Evolutionary conservation across 106 monocot genomes (phyloP).

Genomic region (Dendrobium huoshanense): DNA sequence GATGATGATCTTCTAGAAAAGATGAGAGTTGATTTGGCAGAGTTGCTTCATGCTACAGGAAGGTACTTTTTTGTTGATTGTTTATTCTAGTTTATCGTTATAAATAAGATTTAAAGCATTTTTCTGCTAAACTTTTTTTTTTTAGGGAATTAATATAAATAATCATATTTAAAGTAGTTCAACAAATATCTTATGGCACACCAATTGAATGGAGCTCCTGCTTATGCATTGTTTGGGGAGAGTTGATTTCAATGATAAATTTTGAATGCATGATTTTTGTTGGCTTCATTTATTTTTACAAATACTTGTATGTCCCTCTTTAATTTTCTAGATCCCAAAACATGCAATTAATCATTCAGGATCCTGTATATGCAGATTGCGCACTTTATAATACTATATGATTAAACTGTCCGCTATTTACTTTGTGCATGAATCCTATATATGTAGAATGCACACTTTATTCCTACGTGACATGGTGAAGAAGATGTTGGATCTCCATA

Average conservation of each 20-base stretch:
- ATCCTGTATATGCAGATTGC: too few relatives aligned
- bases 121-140: not conserved
- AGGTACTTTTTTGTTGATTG: slow-evolving; percentile 29
- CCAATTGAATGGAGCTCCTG: not conserved
- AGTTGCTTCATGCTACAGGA: slow-evolving; percentile 76
- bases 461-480: too few relatives aligned
- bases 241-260: not conserved
- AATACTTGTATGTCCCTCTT: too few relatives aligned
- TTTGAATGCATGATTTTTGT: not conserved
- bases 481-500: too few relatives aligned
- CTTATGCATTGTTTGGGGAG: not conserved
- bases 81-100: not conserved
- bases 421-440: too few relatives aligned
- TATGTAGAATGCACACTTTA: too few relatives aligned
- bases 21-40: slow-evolving; percentile 70
- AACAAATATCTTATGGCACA: not conserved
- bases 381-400: too few relatives aligned
- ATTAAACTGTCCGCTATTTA: too few relatives aligned
- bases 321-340: too few relatives aligned
- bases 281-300: too few relatives aligned
- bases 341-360: too few relatives aligned
- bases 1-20: slow-evolving; percentile 71
- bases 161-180: not conserved
- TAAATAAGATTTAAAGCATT: not conserved
- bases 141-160: not conserved